A percentile compares a stretch with the other conserved stretches of the same genome.
Evolutionary conservation across 1,139 yeast species (phyloP).

Genomic region (Pichia sp.): DNA sequence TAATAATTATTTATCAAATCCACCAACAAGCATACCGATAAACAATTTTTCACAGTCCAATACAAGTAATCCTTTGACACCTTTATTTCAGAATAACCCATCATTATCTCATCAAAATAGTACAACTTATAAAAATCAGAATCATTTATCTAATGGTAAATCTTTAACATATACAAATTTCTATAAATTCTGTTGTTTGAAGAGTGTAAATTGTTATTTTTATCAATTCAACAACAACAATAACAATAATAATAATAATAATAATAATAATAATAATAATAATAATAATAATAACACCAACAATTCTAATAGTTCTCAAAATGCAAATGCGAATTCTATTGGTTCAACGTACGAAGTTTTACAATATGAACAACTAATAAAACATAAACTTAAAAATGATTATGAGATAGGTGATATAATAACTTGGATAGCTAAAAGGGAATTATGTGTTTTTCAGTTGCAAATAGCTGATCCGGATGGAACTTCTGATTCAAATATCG

Average conservation of each 20-base stretch:
- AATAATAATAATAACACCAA: neutral
- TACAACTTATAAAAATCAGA: neutral
- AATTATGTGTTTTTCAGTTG: slow-evolving; percentile 27
- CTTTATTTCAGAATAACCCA: neutral
- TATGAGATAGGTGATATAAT: slow-evolving; percentile 25
- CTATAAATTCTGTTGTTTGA: slow-evolving; percentile 24
- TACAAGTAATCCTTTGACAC: slow-evolving; percentile 3
- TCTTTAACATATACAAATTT: slow-evolving; percentile 25
- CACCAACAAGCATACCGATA: neutral
- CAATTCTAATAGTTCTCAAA: too few relatives aligned
- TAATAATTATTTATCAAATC: neutral
- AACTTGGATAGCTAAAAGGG: slow-evolving; percentile 27
- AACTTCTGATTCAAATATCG: slow-evolving; percentile 15
- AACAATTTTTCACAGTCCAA: neutral
- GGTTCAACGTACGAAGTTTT: slow-evolving; percentile 21
- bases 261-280: slow-evolving; percentile 2
- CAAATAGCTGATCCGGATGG: slow-evolving; percentile 18
- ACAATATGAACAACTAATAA: slow-evolving; percentile 24
- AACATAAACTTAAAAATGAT: slow-evolving; percentile 22
- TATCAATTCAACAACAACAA: slow-evolving; percentile 22
- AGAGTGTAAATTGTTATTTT: slow-evolving; percentile 25
- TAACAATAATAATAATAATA: neutral
- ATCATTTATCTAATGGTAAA: slow-evolving; percentile 15
- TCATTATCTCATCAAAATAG: neutral
- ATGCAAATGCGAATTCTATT: neutral